phyloP scores from a whole-genome alignment of 495 filamentous ascomycete species.

The Penicillium pancosmium region DNA sequence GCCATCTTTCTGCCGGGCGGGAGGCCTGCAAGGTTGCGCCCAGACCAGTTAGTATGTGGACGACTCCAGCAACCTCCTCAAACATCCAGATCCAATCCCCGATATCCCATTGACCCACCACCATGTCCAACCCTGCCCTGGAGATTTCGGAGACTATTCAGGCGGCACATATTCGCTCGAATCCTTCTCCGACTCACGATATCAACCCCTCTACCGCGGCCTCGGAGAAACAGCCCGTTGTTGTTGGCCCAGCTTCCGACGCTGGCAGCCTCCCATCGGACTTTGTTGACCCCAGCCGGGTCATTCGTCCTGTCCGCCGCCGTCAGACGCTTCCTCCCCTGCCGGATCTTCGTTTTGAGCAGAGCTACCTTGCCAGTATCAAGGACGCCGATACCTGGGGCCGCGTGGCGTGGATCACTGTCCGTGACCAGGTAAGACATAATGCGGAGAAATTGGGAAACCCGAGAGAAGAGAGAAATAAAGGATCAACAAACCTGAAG shows the following conservation, averaged over 20 bases:
- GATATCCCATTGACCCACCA: conserved; percentile 15
- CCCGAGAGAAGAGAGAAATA: not conserved
- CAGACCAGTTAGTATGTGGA: conserved; percentile 3
- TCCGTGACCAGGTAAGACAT: conserved; percentile 77
- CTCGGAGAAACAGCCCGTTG: conserved; percentile 52
- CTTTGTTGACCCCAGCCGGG: conserved; percentile 52
- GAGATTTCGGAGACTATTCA: conserved; percentile 78
- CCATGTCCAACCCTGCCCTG: conserved; percentile 50
- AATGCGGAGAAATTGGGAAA: not conserved
- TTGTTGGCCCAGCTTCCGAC: conserved; percentile 53
- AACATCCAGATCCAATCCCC: not conserved
- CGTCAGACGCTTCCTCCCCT: conserved; percentile 71
- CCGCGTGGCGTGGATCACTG: conserved; percentile 78
- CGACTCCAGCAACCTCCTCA: not conserved
- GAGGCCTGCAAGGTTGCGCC: conserved; percentile 13
- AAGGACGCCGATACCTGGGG: conserved; percentile 74
- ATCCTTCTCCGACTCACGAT: conserved; percentile 73
- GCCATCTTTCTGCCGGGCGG: conserved; percentile 21
- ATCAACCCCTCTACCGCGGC: conserved; percentile 77
- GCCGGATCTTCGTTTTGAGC: conserved; percentile 94
- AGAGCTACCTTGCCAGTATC: conserved; percentile 91
- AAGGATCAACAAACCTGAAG: conserved; percentile 2
- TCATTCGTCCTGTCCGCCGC: conserved; percentile 57
- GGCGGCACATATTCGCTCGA: conserved; percentile 69
- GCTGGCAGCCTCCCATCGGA: conserved; percentile 48